Percentiles rank a stretch among this genome's conserved stretches.
Conservation (phyloP, 2,329 filamentous ascomycete species). For the Rutstroemia sp. region DNA sequence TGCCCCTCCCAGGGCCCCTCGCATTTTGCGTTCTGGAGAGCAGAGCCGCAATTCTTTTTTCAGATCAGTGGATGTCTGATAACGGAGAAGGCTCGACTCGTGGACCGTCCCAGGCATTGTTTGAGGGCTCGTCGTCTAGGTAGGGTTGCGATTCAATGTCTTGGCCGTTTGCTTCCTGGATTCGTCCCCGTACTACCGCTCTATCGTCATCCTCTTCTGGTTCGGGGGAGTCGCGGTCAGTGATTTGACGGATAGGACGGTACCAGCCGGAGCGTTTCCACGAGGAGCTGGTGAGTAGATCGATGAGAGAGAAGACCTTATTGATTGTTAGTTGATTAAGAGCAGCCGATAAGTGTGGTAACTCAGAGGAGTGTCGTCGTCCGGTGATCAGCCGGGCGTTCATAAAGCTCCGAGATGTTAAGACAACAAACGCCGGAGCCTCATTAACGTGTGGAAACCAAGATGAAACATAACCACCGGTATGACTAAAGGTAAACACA, state of each 20-base stretch:
- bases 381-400: too few species aligned
- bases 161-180: slow-evolving; percentile 18
- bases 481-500: background rate
- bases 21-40: background rate
- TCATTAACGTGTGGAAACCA: too few species aligned
- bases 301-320: slow-evolving; percentile 21
- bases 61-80: background rate
- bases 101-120: slow-evolving; percentile 11
- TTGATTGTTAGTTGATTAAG: background rate
- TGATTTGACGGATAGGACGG: slow-evolving; percentile 13
- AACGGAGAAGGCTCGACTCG: slow-evolving; percentile 23
- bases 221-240: slow-evolving; percentile 8
- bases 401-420: too few species aligned
- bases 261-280: slow-evolving; percentile 18
- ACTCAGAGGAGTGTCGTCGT: background rate
- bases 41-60: slow-evolving; percentile 1
- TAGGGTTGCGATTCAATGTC: slow-evolving; percentile 6
- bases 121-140: background rate
- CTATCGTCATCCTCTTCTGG: slow-evolving; percentile 17
- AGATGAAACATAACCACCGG: background rate
- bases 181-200: slow-evolving; percentile 19
- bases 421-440: too few species aligned
- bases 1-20: too few species aligned
- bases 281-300: slow-evolving; percentile 22
- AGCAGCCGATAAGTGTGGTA: background rate